These are phyloP conservation scores for Ceratocystis smalleyi DNA, from an alignment of 2,329 filamentous ascomycete genomes.

Conservation along the genomic window DNA sequence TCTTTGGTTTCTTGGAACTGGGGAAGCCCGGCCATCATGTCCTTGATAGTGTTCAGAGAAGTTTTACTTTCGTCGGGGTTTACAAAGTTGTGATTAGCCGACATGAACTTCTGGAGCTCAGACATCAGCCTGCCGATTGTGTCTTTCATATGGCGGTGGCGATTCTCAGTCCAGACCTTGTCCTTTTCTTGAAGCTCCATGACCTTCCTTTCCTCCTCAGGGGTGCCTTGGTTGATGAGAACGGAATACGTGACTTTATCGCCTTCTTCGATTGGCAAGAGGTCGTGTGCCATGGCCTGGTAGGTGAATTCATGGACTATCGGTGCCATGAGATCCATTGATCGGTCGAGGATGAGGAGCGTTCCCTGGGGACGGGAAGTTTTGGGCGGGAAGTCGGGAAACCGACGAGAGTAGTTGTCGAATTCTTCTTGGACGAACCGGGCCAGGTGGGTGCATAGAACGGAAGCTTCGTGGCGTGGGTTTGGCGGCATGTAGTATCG, in stretches of 20 bases:
- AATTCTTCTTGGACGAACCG: slow-evolving; percentile 84
- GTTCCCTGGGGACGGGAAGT: slow-evolving; percentile 63
- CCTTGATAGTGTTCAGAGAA: slow-evolving; percentile 79
- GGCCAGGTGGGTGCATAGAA: slow-evolving; percentile 75
- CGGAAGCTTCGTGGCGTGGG: slow-evolving; percentile 69
- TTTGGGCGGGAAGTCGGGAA: slow-evolving; percentile 71
- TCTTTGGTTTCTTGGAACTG: slow-evolving; percentile 95
- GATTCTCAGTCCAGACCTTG: slow-evolving; percentile 86
- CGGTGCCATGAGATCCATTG: slow-evolving; percentile 81
- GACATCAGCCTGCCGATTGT: slow-evolving; percentile 84
- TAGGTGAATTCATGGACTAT: slow-evolving; percentile 94
- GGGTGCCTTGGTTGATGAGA: slow-evolving; percentile 55
- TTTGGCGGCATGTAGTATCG: slow-evolving; percentile 71
- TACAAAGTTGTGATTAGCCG: slow-evolving; percentile 83
- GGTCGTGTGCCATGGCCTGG: slow-evolving; percentile 92
- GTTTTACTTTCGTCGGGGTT: slow-evolving; percentile 53
- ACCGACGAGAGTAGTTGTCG: slow-evolving; percentile 72
- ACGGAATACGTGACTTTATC: slow-evolving; percentile 82
- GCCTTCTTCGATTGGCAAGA: slow-evolving; percentile 73
- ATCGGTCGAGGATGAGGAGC: slow-evolving; percentile 75
- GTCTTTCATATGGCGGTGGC: slow-evolving; percentile 95
- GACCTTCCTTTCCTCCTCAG: slow-evolving; percentile 64
- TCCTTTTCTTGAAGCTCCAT: slow-evolving; percentile 85
- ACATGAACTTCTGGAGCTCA: slow-evolving; percentile 84
- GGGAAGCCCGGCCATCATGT: slow-evolving; percentile 88